Evolutionary conservation across 2,329 filamentous ascomycete species (phyloP).

Genomic region (Colletotrichum sp.): DNA sequence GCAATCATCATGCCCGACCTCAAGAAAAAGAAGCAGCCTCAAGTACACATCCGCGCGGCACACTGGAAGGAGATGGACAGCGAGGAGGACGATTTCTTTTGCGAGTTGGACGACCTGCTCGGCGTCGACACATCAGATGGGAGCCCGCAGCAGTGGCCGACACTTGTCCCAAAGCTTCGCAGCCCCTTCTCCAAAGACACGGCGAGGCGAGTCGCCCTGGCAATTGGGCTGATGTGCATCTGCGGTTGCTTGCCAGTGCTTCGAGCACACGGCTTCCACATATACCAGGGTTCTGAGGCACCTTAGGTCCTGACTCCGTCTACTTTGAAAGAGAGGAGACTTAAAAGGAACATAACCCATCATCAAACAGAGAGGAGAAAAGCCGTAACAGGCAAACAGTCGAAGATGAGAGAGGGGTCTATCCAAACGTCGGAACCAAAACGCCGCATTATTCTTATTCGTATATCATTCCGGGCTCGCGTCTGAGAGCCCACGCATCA

Average conservation of each 20-base stretch:
- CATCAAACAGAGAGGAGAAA: neutral
- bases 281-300: slow-evolving; percentile 12
- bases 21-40: slow-evolving; percentile 3
- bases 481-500: slow-evolving; percentile 9
- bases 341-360: neutral
- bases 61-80: slow-evolving; percentile 21
- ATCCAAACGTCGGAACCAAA: neutral
- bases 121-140: neutral
- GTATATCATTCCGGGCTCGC: slow-evolving; percentile 9
- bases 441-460: neutral
- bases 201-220: slow-evolving; percentile 32
- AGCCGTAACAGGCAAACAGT: neutral
- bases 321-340: neutral
- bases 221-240: slow-evolving; percentile 34
- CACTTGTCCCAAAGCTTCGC: slow-evolving; percentile 9
- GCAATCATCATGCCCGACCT: neutral
- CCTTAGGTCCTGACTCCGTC: neutral
- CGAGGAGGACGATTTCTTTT: slow-evolving; percentile 21
- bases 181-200: slow-evolving; percentile 24
- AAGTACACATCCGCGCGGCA: slow-evolving; percentile 12
- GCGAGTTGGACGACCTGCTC: slow-evolving; percentile 8
- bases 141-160: neutral
- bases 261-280: slow-evolving; percentile 17
- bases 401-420: slow-evolving; percentile 16
- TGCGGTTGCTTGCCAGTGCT: slow-evolving; percentile 22